Conservation (phyloP, 2,329 filamentous ascomycete genomes). For the Colletotrichum spinosum region DNA sequence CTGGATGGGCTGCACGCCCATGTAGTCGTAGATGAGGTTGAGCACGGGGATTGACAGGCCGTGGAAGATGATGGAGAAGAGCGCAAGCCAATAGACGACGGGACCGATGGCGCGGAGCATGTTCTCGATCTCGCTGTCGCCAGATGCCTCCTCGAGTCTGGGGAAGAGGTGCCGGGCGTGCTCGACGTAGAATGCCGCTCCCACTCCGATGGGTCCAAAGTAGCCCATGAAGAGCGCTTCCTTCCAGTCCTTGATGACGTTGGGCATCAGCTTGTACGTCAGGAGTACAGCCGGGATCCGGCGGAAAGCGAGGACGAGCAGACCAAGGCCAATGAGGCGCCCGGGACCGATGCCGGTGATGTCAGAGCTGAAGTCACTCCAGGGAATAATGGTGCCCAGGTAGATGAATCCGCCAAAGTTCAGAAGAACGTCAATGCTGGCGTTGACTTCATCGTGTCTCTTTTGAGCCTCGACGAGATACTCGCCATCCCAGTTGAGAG, state of each 20-base stretch:
- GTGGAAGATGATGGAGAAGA: conserved; percentile 58
- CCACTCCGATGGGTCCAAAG: conserved; percentile 83
- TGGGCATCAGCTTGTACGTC: conserved; percentile 67
- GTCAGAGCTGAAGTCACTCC: conserved; percentile 65
- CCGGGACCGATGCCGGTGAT: conserved; percentile 63
- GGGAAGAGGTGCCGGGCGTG: conserved; percentile 58
- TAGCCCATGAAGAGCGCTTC: conserved; percentile 73
- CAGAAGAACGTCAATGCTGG: conserved; percentile 66
- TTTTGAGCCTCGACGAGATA: conserved; percentile 66
- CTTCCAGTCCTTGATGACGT: conserved; percentile 62
- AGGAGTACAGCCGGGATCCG: conserved; percentile 67
- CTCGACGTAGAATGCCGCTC: conserved; percentile 79
- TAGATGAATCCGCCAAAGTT: conserved; percentile 73
- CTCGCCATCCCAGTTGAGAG: conserved; percentile 72
- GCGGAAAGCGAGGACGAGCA: conserved; percentile 65
- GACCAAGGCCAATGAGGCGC: conserved; percentile 62
- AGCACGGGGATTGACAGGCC: conserved; percentile 60
- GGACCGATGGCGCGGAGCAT: conserved; percentile 52
- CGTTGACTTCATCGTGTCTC: conserved; percentile 71
- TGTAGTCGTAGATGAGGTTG: conserved; percentile 51
- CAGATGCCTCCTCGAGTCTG: conserved; percentile 44
- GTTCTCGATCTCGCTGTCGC: conserved; percentile 47
- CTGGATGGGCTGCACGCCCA: conserved; percentile 54
- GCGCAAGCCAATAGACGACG: conserved; percentile 55
- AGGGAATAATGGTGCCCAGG: conserved; percentile 67